Percentiles rank a stretch among this genome's conserved stretches.
phyloP scores from a whole-genome alignment of 768 basidiomycete genomes.

The Pleurotus salmoneostramineus region DNA sequence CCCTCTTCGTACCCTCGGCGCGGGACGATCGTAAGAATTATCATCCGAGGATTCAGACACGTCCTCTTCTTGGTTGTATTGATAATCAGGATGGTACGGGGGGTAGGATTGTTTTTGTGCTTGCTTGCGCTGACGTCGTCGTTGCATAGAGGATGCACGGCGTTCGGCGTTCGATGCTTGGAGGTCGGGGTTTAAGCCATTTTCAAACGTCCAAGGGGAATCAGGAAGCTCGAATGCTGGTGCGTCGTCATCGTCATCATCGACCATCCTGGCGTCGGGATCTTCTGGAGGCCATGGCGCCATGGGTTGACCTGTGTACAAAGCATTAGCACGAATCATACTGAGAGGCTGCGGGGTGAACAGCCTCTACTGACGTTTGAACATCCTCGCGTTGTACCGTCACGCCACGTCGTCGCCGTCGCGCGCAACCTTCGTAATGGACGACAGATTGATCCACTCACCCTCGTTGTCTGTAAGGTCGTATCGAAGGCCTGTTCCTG shows the following conservation, averaged over 20 bases:
- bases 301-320: conserved; percentile 9
- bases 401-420: conserved; percentile 16
- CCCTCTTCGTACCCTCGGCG: conserved; percentile 51
- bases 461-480: conserved; percentile 67
- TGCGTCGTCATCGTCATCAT: conserved; percentile 27
- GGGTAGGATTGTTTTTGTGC: conserved; percentile 46
- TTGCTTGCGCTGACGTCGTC: conserved; percentile 17
- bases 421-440: conserved; percentile 13
- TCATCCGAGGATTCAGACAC: conserved; percentile 24
- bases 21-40: conserved; percentile 13
- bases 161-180: conserved; percentile 52
- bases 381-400: not conserved
- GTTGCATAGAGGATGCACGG: conserved; percentile 19
- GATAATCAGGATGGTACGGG: conserved; percentile 76
- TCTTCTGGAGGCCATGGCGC: conserved; percentile 74
- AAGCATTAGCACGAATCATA: conserved; percentile 17
- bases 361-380: not conserved
- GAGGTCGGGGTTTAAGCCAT: conserved; percentile 76
- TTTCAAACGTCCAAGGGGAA: conserved; percentile 86
- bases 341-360: too few species aligned
- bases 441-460: conserved; percentile 60
- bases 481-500: conserved; percentile 76
- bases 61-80: conserved; percentile 28
- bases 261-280: conserved; percentile 29
- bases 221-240: conserved; percentile 45